These are phyloP conservation scores for Ustilago esculenta DNA, from an alignment of 1,284 basidiomycete species.

Conservation along the genomic window DNA sequence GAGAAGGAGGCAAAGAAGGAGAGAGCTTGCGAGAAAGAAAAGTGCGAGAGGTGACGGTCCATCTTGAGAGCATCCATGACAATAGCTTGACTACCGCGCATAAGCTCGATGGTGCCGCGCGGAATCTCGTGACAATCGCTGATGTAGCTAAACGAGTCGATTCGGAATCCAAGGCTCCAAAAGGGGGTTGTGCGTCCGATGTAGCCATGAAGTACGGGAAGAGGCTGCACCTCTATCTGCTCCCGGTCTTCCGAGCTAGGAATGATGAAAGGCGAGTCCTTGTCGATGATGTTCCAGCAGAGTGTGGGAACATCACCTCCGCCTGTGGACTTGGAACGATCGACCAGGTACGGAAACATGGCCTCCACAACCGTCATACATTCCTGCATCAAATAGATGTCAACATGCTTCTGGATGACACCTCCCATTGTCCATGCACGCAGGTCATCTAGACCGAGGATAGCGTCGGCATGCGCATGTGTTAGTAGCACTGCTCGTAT, in stretches of 20 bases:
- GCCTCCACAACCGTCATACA: conserved; percentile 49
- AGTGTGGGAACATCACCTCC: conserved; percentile 62
- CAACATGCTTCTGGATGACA: conserved; percentile 52
- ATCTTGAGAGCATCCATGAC: conserved; percentile 62
- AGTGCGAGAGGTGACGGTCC: conserved; percentile 57
- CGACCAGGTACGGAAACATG: conserved; percentile 63
- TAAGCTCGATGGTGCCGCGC: conserved; percentile 24
- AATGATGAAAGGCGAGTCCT: conserved; percentile 31
- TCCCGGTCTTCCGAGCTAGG: conserved; percentile 21
- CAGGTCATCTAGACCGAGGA: conserved; percentile 61
- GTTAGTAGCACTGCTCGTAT: conserved; percentile 62
- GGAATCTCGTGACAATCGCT: conserved; percentile 61
- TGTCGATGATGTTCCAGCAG: conserved; percentile 61
- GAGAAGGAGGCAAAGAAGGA: conserved; percentile 33
- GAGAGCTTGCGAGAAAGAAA: conserved; percentile 59
- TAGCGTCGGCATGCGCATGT: conserved; percentile 63
- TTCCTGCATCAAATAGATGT: conserved; percentile 60
- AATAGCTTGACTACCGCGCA: conserved; percentile 51
- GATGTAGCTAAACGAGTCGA: conserved; percentile 62
- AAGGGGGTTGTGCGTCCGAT: conserved; percentile 45
- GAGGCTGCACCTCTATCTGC: conserved; percentile 38
- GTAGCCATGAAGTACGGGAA: conserved; percentile 59
- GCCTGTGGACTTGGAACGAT: conserved; percentile 55
- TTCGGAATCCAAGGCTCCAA: conserved; percentile 59
- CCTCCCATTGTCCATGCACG: conserved; percentile 63